Evolutionary conservation across 352 stramenopile genomes (phyloP).

Genomic region (Phytopythium cucurbitacearum): DNA sequence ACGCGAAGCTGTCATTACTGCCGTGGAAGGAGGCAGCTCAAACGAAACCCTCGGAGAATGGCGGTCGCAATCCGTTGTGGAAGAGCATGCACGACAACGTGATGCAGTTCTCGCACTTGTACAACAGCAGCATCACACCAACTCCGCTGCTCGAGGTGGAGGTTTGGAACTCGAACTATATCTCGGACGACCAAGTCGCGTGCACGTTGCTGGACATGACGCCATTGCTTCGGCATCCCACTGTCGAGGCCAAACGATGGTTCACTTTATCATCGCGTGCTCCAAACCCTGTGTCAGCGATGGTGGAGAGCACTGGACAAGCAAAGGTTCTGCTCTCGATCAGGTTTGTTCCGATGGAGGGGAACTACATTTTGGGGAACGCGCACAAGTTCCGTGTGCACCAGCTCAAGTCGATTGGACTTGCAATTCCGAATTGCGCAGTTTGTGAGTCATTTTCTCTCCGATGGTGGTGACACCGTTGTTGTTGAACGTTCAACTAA

Average conservation of each 20-base stretch:
- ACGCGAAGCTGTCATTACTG: slow-evolving; percentile 69
- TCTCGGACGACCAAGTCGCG: slow-evolving; percentile 76
- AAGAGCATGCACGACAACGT: slow-evolving; percentile 65
- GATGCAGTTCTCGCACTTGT: slow-evolving; percentile 87
- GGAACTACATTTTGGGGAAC: slow-evolving; percentile 49
- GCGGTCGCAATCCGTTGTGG: slow-evolving; percentile 73
- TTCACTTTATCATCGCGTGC: slow-evolving; percentile 72
- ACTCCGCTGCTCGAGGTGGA: slow-evolving; percentile 82
- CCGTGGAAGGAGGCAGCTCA: slow-evolving; percentile 84
- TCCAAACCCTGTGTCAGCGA: slow-evolving; percentile 27
- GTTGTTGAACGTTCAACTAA: not conserved
- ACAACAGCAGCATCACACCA: slow-evolving; percentile 85
- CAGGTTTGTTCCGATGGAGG: slow-evolving; percentile 70
- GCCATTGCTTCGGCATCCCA: slow-evolving; percentile 69
- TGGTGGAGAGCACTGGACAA: slow-evolving; percentile 41
- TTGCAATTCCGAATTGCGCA: slow-evolving; percentile 72
- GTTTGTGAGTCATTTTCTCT: slow-evolving; percentile 45
- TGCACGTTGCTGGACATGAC: slow-evolving; percentile 80
- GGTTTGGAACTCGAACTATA: slow-evolving; percentile 84
- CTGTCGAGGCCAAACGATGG: slow-evolving; percentile 68
- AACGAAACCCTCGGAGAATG: slow-evolving; percentile 71
- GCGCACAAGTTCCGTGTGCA: slow-evolving; percentile 86
- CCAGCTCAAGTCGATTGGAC: slow-evolving; percentile 79
- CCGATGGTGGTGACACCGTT: not conserved
- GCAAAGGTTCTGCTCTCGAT: slow-evolving; percentile 70